phyloP scores from a whole-genome alignment of 306 rosid genomes.

The Quercus berberidifolia region DNA sequence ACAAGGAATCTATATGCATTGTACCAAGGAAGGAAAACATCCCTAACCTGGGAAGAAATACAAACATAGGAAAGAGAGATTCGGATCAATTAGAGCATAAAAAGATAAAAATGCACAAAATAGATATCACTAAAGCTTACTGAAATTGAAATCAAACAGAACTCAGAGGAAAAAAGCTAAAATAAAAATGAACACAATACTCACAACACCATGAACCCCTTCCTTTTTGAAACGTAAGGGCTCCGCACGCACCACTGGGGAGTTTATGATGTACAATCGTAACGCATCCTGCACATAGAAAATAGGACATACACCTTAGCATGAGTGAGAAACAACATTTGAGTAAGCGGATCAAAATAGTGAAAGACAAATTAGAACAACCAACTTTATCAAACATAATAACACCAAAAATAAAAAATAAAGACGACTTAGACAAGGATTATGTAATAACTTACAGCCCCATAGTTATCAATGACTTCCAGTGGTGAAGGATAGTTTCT shows the following conservation, averaged over 20 bases:
- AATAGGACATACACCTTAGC: not conserved
- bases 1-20: conserved; percentile 96
- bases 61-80: not conserved
- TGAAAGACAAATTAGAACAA: conserved; percentile 9
- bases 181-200: conserved; percentile 27
- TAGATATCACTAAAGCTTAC: not conserved
- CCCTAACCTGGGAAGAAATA: conserved; percentile 62
- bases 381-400: conserved; percentile 9
- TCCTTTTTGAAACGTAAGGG: conserved; percentile 89
- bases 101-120: not conserved
- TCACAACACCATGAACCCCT: conserved; percentile 97
- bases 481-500: conserved; percentile 89
- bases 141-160: not conserved
- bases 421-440: not conserved
- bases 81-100: not conserved
- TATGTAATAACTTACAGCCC: conserved; percentile 58
- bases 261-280: conserved; percentile 82
- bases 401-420: not conserved
- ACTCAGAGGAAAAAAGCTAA: not conserved
- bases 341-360: not conserved
- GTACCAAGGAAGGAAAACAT: conserved; percentile 97
- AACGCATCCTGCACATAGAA: conserved; percentile 72
- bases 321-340: not conserved
- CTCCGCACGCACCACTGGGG: conserved; percentile 98
- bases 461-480: conserved; percentile 80